Conservation (phyloP, 2,329 filamentous ascomycete genomes). For the Pseudogymnoascus sp. region DNA sequence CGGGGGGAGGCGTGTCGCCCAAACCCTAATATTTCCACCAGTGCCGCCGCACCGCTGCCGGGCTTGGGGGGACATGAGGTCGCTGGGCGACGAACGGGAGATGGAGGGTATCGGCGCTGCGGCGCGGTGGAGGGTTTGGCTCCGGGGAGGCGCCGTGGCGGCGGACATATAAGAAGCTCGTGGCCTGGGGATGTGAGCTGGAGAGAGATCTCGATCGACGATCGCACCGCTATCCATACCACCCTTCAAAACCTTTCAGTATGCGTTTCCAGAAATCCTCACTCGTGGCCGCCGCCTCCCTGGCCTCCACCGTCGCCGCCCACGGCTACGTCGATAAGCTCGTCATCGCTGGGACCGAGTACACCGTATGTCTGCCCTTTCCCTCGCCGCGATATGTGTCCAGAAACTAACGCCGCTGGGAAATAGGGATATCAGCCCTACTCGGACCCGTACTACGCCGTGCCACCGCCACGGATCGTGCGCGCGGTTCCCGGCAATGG, state of each 20-base stretch:
- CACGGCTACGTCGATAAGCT: constrained; percentile 44
- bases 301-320: constrained; percentile 36
- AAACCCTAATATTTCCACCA: constrained; percentile 6
- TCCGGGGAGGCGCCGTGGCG: neutral
- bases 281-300: constrained; percentile 14
- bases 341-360: constrained; percentile 35
- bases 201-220: neutral
- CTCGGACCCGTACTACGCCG: constrained; percentile 36
- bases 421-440: constrained; percentile 32
- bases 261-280: constrained; percentile 3
- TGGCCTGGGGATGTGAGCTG: neutral
- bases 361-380: constrained; percentile 24
- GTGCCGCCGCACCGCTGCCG: neutral
- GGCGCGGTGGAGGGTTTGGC: neutral
- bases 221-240: constrained; percentile 10
- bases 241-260: constrained; percentile 16
- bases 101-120: neutral
- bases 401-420: constrained; percentile 11
- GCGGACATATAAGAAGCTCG: neutral
- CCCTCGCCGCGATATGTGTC: neutral
- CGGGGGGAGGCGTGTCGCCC: neutral
- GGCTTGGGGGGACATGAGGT: neutral
- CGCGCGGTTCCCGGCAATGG: constrained; percentile 51
- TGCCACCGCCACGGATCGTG: constrained; percentile 44
- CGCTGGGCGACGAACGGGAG: neutral